Conservation (phyloP, 164 flowering plant genomes). For the Chimonanthus praecox region DNA sequence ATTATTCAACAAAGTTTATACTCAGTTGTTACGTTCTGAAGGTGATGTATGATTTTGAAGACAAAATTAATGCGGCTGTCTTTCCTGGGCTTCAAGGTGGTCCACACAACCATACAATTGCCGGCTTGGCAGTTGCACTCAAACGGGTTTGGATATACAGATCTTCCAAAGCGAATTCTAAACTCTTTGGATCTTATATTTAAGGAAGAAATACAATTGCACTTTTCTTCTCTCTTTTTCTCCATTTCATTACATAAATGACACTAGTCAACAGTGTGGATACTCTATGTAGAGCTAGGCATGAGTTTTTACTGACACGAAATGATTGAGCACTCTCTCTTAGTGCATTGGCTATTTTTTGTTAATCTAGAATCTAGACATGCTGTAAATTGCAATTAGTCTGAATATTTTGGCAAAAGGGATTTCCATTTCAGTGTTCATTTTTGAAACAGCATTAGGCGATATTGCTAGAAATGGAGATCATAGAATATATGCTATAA, state of each 20-base stretch:
- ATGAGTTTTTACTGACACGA: no score
- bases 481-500: background rate
- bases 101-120: slow-evolving; percentile 97
- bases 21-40: slow-evolving; percentile 23
- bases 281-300: no score
- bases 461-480: background rate
- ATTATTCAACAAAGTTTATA: background rate
- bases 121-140: slow-evolving; percentile 95
- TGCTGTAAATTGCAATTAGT: background rate
- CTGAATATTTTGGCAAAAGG: background rate
- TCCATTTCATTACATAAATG: no score
- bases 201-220: background rate
- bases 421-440: background rate
- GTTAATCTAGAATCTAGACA: background rate
- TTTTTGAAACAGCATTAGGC: background rate
- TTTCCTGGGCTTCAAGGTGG: slow-evolving; percentile 99
- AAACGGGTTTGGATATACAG: slow-evolving; percentile 56
- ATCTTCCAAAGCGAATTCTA: no score
- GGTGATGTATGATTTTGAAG: slow-evolving; percentile 94
- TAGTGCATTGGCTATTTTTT: no score
- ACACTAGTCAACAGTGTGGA: no score
- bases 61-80: slow-evolving; percentile 94
- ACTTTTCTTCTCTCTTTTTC: no score
- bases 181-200: background rate
- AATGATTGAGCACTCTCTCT: no score